Conservation (phyloP, 2,329 filamentous ascomycete genomes). For the Ophiocordyceps camponoti-floridani region DNA sequence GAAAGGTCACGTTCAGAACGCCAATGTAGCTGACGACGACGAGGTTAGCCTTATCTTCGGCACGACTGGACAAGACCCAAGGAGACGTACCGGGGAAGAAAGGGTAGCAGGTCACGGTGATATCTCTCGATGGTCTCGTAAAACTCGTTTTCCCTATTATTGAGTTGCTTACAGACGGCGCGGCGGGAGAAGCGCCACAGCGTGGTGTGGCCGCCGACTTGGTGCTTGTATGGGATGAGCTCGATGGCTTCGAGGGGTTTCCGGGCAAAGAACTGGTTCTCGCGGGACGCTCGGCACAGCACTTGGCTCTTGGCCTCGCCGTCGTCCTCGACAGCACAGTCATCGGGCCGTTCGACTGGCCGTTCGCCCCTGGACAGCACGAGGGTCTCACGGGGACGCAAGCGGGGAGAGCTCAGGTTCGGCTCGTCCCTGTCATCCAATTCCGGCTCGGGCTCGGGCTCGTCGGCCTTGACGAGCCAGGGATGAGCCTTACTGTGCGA, state of each 20-base stretch:
- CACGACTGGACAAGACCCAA: not conserved
- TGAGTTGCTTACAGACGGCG: slow-evolving; percentile 94
- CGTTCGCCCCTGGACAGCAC: slow-evolving; percentile 13
- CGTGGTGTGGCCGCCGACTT: slow-evolving; percentile 92
- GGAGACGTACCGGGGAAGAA: slow-evolving; percentile 58
- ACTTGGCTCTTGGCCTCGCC: slow-evolving; percentile 16
- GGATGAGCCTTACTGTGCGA: slow-evolving; percentile 22
- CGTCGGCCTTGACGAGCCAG: slow-evolving; percentile 42
- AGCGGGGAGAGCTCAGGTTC: slow-evolving; percentile 8
- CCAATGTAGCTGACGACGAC: slow-evolving; percentile 64
- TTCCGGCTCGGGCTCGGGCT: slow-evolving; percentile 19
- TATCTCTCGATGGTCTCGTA: slow-evolving; percentile 89
- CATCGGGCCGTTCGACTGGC: slow-evolving; percentile 16
- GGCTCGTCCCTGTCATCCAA: slow-evolving; percentile 8
- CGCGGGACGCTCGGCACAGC: slow-evolving; percentile 7
- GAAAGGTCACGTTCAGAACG: slow-evolving; percentile 89
- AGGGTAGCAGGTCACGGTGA: slow-evolving; percentile 77
- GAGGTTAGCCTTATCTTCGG: not conserved
- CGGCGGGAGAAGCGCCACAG: slow-evolving; percentile 89
- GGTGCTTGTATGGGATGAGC: slow-evolving; percentile 90
- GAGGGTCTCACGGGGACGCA: slow-evolving; percentile 12
- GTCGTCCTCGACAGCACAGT: slow-evolving; percentile 23
- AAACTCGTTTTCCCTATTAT: slow-evolving; percentile 96
- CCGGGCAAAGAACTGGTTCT: slow-evolving; percentile 30
- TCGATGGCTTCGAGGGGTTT: slow-evolving; percentile 78